Evolutionary conservation across 2,329 filamentous ascomycete species (phyloP), one percentile per base, ranked within the genome.

Genomic region (Geosmithia putterillii): DNA sequence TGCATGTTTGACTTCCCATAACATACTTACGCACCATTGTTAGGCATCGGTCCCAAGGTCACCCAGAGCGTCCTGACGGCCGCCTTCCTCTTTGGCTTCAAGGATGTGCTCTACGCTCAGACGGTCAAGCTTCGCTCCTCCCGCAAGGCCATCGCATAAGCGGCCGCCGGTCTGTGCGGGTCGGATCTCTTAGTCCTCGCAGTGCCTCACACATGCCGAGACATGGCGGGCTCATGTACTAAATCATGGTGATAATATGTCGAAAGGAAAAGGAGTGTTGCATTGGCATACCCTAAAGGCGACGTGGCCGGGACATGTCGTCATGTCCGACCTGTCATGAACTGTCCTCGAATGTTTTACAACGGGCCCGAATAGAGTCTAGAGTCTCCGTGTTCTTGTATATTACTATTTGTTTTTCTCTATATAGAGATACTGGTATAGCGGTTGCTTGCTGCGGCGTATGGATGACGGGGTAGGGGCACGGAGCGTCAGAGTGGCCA

Each of bases 1-100:
- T 25, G 7, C 10, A 25, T 18, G 35, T 42, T 14, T 38, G 20
- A 15, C 15, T 10, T 17, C n/a, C 12, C 32, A 19, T 10, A 7
- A 7, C 36, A 15, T 15, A 39, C 18, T 28, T 44, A 44, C 28
- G 40, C 42, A 34, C 32, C 32, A 14, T 20, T 38, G 14, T 19
- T 39, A 95, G 89, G 90, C 43, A 94, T 98, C 57, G 88, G 82
- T 19, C 88, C 92, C 52, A 98, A 98, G 74, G 83, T 98, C 52
- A 89, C 88, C 18, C 92, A 98, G 67, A 95, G 89, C 58, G 92
- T 96, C 39, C 75, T 98, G 48, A 98, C 92, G 4, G 92, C 92
- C 6, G 92, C 92, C 3, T 88, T 96, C 65, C 70, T 98, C 46
- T 98, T 98, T 60, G 92, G 89, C 2, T 95, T 98, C 70, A 98